Conservation (phyloP, 1,284 basidiomycete genomes). For the Sanghuangporus sanghuang region DNA sequence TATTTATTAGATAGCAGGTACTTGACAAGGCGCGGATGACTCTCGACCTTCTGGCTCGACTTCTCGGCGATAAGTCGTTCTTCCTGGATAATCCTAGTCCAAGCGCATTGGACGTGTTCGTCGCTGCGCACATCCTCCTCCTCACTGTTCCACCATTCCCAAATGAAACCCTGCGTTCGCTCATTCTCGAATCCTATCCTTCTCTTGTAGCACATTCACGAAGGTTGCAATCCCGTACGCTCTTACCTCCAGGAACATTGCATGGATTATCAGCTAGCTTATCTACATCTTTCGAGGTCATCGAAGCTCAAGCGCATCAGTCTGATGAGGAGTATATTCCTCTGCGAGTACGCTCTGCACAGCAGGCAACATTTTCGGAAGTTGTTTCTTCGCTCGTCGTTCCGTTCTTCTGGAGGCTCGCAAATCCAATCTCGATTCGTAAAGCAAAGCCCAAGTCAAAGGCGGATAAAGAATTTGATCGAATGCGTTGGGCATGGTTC, state of each 20-base stretch:
- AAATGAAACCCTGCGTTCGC: conserved; percentile 48
- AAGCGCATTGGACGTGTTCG: conserved; percentile 54
- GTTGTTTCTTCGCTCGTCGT: neutral
- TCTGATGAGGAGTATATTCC: neutral
- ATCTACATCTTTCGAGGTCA: conserved; percentile 16
- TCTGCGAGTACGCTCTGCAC: conserved; percentile 9
- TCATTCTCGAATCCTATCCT: conserved; percentile 52
- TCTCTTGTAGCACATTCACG: conserved; percentile 50
- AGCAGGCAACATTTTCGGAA: neutral
- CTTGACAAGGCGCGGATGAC: conserved; percentile 50
- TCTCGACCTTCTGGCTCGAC: conserved; percentile 52
- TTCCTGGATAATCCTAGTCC: conserved; percentile 43
- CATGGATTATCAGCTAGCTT: conserved; percentile 21
- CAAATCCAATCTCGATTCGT: neutral
- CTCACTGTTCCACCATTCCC: conserved; percentile 55
- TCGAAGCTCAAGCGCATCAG: conserved; percentile 3
- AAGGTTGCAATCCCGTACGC: conserved; percentile 36
- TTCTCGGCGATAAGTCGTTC: conserved; percentile 48
- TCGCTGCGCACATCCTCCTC: conserved; percentile 65
- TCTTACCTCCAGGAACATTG: conserved; percentile 22
- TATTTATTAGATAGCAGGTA: conserved; percentile 35
- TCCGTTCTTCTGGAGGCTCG: neutral
- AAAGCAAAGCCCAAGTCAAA: conserved; percentile 19
- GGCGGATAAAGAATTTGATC: conserved; percentile 31
- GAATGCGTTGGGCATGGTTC: conserved; percentile 33